Percentiles rank a stretch among this genome's conserved stretches.
phyloP scores from a whole-genome alignment of 164 flowering plant species.

The Platanus orientalis region DNA sequence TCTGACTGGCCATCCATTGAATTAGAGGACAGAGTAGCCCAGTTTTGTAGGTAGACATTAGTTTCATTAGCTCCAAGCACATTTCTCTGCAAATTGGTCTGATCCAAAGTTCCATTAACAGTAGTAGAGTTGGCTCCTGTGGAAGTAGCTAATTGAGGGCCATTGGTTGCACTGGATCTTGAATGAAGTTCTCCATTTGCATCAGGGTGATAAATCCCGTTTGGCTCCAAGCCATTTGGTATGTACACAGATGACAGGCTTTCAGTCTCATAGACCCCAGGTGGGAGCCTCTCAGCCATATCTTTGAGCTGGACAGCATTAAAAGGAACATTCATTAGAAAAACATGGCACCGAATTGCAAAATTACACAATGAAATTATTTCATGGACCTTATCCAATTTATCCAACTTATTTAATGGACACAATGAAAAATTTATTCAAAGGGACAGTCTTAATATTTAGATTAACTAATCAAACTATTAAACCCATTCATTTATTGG shows the following conservation, averaged over 20 bases:
- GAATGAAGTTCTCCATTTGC: slow-evolving; percentile 20
- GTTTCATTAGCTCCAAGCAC: slow-evolving; percentile 12
- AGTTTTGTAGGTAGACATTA: slow-evolving; percentile 9
- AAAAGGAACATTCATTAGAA: neutral
- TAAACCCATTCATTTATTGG: too few species aligned
- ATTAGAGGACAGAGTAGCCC: slow-evolving; percentile 4
- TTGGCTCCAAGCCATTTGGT: slow-evolving; percentile 32
- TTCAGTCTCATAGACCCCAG: slow-evolving; percentile 47
- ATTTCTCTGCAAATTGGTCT: slow-evolving; percentile 12
- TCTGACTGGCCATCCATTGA: slow-evolving; percentile 14
- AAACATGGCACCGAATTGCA: neutral
- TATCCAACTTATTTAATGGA: too few species aligned
- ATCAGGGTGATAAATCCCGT: slow-evolving; percentile 17
- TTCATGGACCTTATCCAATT: too few species aligned
- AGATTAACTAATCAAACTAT: too few species aligned
- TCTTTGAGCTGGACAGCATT: slow-evolving; percentile 56
- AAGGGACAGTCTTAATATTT: too few species aligned
- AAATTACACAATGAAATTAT: neutral
- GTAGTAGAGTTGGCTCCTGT: slow-evolving; percentile 5
- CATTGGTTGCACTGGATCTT: slow-evolving; percentile 14
- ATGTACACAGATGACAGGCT: slow-evolving; percentile 16
- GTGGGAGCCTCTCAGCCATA: slow-evolving; percentile 67
- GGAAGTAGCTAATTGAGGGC: slow-evolving; percentile 11
- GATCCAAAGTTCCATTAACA: slow-evolving; percentile 12
- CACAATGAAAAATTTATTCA: too few species aligned